Percentiles rank a stretch among this genome's conserved stretches.
Evolutionary conservation across 73 alveolate species (phyloP).

Genomic region (Diophrys appendiculata): DNA sequence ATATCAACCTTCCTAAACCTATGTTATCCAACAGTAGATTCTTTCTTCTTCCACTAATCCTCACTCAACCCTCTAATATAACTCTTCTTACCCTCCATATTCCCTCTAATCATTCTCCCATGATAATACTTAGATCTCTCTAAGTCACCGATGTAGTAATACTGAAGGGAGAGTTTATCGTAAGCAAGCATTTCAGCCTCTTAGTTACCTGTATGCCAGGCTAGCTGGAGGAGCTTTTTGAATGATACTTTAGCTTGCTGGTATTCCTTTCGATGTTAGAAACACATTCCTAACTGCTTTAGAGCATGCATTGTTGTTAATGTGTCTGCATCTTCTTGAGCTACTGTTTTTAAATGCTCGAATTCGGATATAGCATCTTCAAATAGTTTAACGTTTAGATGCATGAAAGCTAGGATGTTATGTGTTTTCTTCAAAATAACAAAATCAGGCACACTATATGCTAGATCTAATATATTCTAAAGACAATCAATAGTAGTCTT

Average conservation of each 20-base stretch:
- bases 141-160: slow-evolving; percentile 50
- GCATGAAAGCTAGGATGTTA: slow-evolving; percentile 1
- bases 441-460: neutral
- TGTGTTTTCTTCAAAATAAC: slow-evolving; percentile 3
- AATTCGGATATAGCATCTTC: neutral
- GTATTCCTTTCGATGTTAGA: slow-evolving; percentile 33
- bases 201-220: slow-evolving; percentile 38
- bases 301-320: slow-evolving; percentile 18
- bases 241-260: slow-evolving; percentile 42
- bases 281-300: slow-evolving; percentile 6
- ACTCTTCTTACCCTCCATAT: slow-evolving; percentile 37
- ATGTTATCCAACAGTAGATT: neutral
- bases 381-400: neutral
- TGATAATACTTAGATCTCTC: slow-evolving; percentile 55
- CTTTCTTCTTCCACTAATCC: slow-evolving; percentile 20
- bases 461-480: neutral
- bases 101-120: slow-evolving; percentile 51
- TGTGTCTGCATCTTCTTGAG: neutral
- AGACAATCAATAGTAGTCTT: neutral
- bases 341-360: neutral
- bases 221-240: slow-evolving; percentile 45
- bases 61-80: slow-evolving; percentile 44
- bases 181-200: slow-evolving; percentile 55
- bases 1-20: neutral
- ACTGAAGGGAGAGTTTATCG: slow-evolving; percentile 40